Evolutionary conservation across 495 filamentous ascomycete genomes (phyloP).

Genomic region (Penicillium pancosmium): DNA sequence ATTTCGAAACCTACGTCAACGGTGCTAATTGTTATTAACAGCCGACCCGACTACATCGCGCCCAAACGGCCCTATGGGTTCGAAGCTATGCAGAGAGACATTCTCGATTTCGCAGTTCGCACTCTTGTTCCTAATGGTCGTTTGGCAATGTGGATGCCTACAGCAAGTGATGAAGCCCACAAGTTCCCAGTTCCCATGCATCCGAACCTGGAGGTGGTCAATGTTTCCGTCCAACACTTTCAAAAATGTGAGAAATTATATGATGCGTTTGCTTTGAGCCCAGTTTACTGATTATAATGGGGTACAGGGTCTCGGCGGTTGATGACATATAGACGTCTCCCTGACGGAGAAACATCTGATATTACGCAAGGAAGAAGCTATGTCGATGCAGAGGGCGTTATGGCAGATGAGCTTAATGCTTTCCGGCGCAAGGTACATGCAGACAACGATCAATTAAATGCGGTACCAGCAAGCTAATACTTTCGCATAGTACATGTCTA

Average conservation of each 20-base stretch:
- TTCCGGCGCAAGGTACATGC: slow-evolving; percentile 64
- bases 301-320: slow-evolving; percentile 76
- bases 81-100: slow-evolving; percentile 82
- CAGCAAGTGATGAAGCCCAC: slow-evolving; percentile 73
- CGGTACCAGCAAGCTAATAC: not conserved
- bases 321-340: slow-evolving; percentile 78
- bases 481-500: not conserved
- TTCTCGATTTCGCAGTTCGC: slow-evolving; percentile 76
- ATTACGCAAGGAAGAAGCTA: slow-evolving; percentile 37
- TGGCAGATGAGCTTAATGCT: slow-evolving; percentile 77
- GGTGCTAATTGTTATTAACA: slow-evolving; percentile 34
- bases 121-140: slow-evolving; percentile 83
- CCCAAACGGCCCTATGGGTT: slow-evolving; percentile 94
- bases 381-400: slow-evolving; percentile 43
- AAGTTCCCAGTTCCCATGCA: slow-evolving; percentile 79
- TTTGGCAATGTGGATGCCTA: slow-evolving; percentile 96
- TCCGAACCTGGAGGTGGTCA: slow-evolving; percentile 72
- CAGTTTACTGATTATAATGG: not conserved
- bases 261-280: not conserved
- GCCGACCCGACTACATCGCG: slow-evolving; percentile 76
- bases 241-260: slow-evolving; percentile 68
- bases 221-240: slow-evolving; percentile 82
- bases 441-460: not conserved
- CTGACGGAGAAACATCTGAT: slow-evolving; percentile 59
- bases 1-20: not conserved